Conservation (phyloP, 768 basidiomycete genomes). For the Naganishia randhawae region DNA sequence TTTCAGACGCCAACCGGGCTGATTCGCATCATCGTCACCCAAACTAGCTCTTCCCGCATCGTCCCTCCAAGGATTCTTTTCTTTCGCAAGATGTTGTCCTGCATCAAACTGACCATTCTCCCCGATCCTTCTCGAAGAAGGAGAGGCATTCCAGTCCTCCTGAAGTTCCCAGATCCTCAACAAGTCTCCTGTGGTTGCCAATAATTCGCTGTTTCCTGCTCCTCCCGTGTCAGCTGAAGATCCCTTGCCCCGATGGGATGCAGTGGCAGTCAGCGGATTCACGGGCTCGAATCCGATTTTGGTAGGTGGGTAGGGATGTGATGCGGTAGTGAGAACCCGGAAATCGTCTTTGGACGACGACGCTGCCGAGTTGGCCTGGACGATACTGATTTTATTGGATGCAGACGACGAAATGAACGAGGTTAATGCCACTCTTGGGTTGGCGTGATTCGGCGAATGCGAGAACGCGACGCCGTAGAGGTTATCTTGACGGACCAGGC, state of each 20-base stretch:
- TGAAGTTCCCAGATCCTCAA: conserved; percentile 86
- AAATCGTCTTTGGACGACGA: conserved; percentile 61
- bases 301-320: conserved; percentile 89
- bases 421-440: conserved; percentile 71
- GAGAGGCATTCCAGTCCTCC: conserved; percentile 58
- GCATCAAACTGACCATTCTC: conserved; percentile 63
- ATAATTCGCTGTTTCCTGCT: conserved; percentile 61
- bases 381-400: conserved; percentile 39
- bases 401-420: conserved; percentile 74
- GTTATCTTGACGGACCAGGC: conserved; percentile 35
- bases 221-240: conserved; percentile 47
- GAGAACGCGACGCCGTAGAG: conserved; percentile 49
- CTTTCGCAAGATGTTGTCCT: conserved; percentile 62
- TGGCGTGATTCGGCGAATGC: conserved; percentile 64
- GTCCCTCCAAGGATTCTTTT: conserved; percentile 52
- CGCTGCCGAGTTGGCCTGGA: conserved; percentile 30
- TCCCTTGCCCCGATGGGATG: conserved; percentile 62
- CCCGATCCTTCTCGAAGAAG: conserved; percentile 40
- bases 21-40: conserved; percentile 20
- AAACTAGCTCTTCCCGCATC: conserved; percentile 27
- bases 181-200: conserved; percentile 92
- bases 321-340: conserved; percentile 73
- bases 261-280: conserved; percentile 60
- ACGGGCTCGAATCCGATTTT: conserved; percentile 86
- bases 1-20: conserved; percentile 29